Conservation (phyloP, 2,329 filamentous ascomycete genomes). For the Nigrospora sphaerica region DNA sequence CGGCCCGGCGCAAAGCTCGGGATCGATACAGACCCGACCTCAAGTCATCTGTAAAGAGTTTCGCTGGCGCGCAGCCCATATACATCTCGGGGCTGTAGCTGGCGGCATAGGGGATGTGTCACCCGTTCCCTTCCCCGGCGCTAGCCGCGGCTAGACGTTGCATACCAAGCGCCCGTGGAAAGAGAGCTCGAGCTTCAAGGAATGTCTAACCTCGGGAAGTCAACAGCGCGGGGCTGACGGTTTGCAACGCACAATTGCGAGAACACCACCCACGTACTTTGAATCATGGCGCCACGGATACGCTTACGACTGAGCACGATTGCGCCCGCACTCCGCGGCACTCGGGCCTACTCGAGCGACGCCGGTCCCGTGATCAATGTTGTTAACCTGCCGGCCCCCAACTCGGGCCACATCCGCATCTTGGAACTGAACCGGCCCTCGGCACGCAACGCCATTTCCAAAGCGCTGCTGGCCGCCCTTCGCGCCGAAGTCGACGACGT, state of each 20-base stretch:
- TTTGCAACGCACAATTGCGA: background rate
- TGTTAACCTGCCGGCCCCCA: constrained; percentile 68
- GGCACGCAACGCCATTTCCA: constrained; percentile 87
- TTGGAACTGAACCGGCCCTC: constrained; percentile 79
- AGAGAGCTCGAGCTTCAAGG: too few species aligned
- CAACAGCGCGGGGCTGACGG: too few species aligned
- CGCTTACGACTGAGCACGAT: constrained; percentile 10
- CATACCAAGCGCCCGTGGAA: too few species aligned
- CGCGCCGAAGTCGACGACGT: constrained; percentile 67
- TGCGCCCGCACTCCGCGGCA: constrained; percentile 8
- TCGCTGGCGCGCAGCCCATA: too few species aligned
- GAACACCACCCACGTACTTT: background rate
- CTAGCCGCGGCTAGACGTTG: too few species aligned
- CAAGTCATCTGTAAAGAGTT: too few species aligned
- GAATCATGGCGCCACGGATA: constrained; percentile 18
- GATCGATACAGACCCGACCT: too few species aligned
- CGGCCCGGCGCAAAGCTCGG: too few species aligned
- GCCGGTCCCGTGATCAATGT: constrained; percentile 55
- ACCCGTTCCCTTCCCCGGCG: too few species aligned
- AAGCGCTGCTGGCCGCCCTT: constrained; percentile 65
- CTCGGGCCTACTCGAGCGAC: constrained; percentile 33
- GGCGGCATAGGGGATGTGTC: too few species aligned
- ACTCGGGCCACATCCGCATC: constrained; percentile 77
- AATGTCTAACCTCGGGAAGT: too few species aligned
- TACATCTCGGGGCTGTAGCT: too few species aligned